These are phyloP conservation scores for Suhomyces anneliseae DNA, from an alignment of 1,139 yeast genomes.

Conservation along the genomic window DNA sequence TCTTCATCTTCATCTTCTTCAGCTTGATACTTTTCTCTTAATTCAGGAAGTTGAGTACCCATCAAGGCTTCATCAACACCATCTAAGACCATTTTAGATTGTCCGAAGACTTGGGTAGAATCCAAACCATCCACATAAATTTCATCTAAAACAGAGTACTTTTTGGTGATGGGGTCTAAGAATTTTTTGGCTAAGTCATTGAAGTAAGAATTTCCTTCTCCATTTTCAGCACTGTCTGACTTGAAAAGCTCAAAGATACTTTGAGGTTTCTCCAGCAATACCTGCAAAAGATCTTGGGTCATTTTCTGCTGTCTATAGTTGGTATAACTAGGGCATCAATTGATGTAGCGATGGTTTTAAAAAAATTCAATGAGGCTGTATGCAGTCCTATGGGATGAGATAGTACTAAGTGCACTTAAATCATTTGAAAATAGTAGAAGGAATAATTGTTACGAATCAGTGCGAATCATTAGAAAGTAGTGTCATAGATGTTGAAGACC, in stretches of 20 bases:
- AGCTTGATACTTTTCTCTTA: constrained; percentile 29
- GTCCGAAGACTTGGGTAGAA: constrained; percentile 92
- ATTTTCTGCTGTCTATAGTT: constrained; percentile 7
- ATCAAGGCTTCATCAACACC: constrained; percentile 61
- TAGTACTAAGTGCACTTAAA: neutral
- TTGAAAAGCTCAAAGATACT: constrained; percentile 26
- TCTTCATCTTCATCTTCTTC: constrained; percentile 17
- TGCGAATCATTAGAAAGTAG: too few species aligned
- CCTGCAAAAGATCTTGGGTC: constrained; percentile 21
- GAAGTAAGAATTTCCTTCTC: constrained; percentile 21
- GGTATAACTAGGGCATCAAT: neutral
- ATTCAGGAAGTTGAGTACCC: constrained; percentile 45
- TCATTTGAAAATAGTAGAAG: too few species aligned
- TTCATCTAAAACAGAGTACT: constrained; percentile 75
- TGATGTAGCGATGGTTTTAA: constrained; percentile 9
- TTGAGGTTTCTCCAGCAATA: constrained; percentile 26
- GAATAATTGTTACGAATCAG: too few species aligned
- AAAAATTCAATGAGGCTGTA: constrained; percentile 5
- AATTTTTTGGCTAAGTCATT: constrained; percentile 49
- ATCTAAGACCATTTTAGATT: constrained; percentile 79
- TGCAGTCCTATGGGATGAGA: constrained; percentile 2
- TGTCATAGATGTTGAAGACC: neutral
- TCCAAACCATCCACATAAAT: constrained; percentile 84
- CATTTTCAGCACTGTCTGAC: constrained; percentile 10
- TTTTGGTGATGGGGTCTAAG: constrained; percentile 64